Conservation (phyloP, 2,329 filamentous ascomycete species). For the Diplodia intermedia region DNA sequence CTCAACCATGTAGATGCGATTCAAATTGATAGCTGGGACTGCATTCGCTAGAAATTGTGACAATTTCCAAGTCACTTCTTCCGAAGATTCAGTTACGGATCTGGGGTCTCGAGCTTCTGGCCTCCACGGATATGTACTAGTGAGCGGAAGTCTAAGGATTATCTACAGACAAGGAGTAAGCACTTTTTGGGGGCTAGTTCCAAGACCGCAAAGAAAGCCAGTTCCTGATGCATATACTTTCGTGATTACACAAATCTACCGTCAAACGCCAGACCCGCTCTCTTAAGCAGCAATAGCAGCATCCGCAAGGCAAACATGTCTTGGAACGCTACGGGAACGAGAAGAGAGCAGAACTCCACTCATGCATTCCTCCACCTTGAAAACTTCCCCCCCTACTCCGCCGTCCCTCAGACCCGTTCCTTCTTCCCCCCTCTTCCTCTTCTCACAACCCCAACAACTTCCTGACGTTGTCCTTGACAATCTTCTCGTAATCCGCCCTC, state of each 20-base stretch:
- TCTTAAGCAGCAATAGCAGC: constrained; percentile 10
- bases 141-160: background rate
- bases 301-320: background rate
- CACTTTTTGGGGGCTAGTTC: background rate
- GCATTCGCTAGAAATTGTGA: background rate
- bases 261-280: constrained; percentile 19
- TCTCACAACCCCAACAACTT: constrained; percentile 45
- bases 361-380: background rate
- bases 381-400: no score
- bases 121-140: background rate
- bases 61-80: background rate
- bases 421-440: background rate
- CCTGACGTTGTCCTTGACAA: constrained; percentile 66
- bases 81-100: background rate
- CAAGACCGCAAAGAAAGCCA: background rate
- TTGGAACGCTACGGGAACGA: background rate
- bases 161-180: background rate
- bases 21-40: background rate
- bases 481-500: constrained; percentile 75
- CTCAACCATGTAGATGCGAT: background rate
- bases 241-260: background rate
- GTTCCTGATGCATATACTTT: background rate
- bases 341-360: background rate
- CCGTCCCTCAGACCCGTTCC: no score
- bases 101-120: background rate